Base-by-base conservation (phyloP, 192 early-diverging fungal species). In the Backusella australiensis region DNA sequence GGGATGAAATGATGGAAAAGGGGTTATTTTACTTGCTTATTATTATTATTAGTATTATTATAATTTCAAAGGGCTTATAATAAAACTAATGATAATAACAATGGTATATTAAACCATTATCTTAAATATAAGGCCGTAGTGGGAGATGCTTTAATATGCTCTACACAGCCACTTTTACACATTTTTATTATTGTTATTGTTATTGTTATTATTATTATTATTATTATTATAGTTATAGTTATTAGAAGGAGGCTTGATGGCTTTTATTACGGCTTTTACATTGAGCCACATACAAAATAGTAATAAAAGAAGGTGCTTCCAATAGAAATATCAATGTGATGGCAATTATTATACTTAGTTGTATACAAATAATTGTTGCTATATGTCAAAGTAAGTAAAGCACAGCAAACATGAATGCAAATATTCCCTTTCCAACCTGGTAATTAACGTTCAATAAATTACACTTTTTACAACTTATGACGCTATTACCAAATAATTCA, bases 401-500 rank as follows among this genome's bases (percentile, higher is more conserved):
- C 12, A 29, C 52, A 53, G 52, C 19, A 21, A 53, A 21, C 9
- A 63, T 26, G 3, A 26, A 26, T 29, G 3, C n/a, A 63, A 53
- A 26, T 49, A 49, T 49, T 49, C 46, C 1, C 15, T 49, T 49
- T 49, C 6, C 23, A 63, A 32, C 56, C 56, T 63, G 56, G 56
- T 63, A 63, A 63, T 63, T 63, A 63, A 29, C 56, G 56, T 63
- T 63, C 26, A 29, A 63, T 29, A 63, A 63, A 63, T 29, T 29
- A 63, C 56, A 63, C 12, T 63, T 63, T 63, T 63, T 63, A 63
- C 56, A 63, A 26, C 56, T 63, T 63, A 63, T 63, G 56, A 59
- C 23, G 53, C 53, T 59, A 59, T 59, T 17, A 52, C 8, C 19
- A 23, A 53, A 6, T 53, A 53, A 52, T 19, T n/a, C n/a, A n/a